These are phyloP conservation scores for Ganoderma lingzhi DNA, from an alignment of 1,284 basidiomycete species.

Conservation along the genomic window DNA sequence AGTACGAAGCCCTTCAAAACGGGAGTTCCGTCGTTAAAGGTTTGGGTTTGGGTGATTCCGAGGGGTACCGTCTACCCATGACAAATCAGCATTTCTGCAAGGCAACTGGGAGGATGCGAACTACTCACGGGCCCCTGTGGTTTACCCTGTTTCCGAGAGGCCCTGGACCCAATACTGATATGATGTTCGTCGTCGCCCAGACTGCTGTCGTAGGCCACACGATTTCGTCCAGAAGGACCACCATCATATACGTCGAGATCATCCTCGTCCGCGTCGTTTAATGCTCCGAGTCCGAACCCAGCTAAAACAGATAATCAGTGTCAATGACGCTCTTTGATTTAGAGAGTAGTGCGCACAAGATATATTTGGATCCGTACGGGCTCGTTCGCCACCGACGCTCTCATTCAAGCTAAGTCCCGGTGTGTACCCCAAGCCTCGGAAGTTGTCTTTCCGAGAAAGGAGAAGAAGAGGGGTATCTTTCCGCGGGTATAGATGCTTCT, in stretches of 20 bases:
- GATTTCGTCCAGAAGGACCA: constrained; percentile 49
- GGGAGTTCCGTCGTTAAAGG: constrained; percentile 71
- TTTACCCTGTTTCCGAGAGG: constrained; percentile 10
- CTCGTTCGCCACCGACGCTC: constrained; percentile 45
- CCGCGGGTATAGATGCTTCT: constrained; percentile 87
- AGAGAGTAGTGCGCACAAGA: constrained; percentile 52
- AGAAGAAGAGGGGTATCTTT: constrained; percentile 76
- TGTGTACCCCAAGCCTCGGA: constrained; percentile 82
- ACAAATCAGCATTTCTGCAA: neutral
- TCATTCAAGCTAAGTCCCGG: constrained; percentile 74
- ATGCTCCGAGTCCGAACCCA: constrained; percentile 86
- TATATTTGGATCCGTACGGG: constrained; percentile 59
- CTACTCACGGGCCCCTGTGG: constrained; percentile 35
- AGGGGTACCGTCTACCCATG: constrained; percentile 30
- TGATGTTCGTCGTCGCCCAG: constrained; percentile 67
- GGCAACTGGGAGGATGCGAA: neutral
- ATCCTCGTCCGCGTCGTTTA: constrained; percentile 90
- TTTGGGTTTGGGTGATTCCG: constrained; percentile 37
- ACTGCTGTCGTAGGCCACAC: constrained; percentile 76
- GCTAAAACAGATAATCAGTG: constrained; percentile 43
- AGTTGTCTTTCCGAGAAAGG: constrained; percentile 76
- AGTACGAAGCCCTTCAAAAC: constrained; percentile 82
- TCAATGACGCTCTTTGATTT: neutral
- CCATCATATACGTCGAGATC: constrained; percentile 86
- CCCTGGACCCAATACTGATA: constrained; percentile 37